These are phyloP conservation scores for Clonostachys byssicola DNA, from an alignment of 2,329 filamentous ascomycete species.

Conservation along the genomic window DNA sequence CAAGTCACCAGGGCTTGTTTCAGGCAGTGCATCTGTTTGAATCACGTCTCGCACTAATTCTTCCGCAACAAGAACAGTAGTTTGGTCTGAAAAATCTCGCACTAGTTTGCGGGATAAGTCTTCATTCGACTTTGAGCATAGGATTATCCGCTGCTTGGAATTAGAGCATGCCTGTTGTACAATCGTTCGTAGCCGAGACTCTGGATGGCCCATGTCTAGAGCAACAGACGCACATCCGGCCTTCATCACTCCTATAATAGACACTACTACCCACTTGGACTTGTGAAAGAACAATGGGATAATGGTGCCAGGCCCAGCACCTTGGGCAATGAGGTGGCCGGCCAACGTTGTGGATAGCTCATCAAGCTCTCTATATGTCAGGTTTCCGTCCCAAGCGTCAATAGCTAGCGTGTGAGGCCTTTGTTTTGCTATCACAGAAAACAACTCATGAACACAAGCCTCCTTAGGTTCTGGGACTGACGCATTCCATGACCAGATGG, in stretches of 20 bases:
- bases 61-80: background rate
- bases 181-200: constrained; percentile 1
- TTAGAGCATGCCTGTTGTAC: background rate
- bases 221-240: constrained; percentile 21
- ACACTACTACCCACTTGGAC: constrained; percentile 22
- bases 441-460: background rate
- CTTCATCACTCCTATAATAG: constrained; percentile 24
- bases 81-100: background rate
- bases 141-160: background rate
- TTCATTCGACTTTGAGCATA: background rate
- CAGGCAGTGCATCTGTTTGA: background rate
- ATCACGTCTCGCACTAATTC: background rate
- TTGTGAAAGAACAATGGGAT: constrained; percentile 30
- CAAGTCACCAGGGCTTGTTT: background rate
- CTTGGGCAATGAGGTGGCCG: constrained; percentile 11
- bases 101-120: background rate
- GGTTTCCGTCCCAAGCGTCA: constrained; percentile 12
- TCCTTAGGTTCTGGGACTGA: background rate
- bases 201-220: constrained; percentile 26
- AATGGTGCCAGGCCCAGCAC: constrained; percentile 9
- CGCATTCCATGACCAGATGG: background rate
- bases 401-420: constrained; percentile 18
- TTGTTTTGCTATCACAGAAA: background rate
- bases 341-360: constrained; percentile 4
- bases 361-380: constrained; percentile 15